phyloP scores from a whole-genome alignment of 148 eudicot genomes.

The Nyssa sinensis region DNA sequence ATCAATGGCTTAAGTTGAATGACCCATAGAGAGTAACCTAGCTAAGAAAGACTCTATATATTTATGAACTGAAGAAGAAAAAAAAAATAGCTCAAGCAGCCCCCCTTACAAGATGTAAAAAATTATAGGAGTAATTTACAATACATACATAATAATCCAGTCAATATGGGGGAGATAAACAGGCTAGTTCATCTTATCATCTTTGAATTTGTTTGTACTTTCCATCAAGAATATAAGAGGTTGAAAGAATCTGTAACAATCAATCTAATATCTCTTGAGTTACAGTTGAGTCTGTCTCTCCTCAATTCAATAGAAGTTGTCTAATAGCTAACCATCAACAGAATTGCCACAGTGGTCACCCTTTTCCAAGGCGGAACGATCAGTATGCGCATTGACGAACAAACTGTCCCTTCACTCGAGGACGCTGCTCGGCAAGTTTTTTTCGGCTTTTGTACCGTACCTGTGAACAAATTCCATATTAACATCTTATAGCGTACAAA shows the following conservation, averaged over 20 bases:
- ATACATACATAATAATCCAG: constrained; percentile 11
- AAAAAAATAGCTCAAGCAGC: background rate
- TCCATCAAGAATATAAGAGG: constrained; percentile 4
- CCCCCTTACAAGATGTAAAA: constrained; percentile 4
- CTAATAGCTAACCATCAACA: constrained; percentile 17
- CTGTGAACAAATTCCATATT: constrained; percentile 34
- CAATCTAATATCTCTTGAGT: too few species aligned
- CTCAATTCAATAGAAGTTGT: background rate
- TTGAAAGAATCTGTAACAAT: too few species aligned
- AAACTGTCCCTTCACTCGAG: constrained; percentile 96
- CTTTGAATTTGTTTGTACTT: constrained; percentile 5
- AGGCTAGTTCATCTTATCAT: constrained; percentile 7
- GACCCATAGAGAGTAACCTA: background rate
- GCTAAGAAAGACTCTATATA: too few species aligned
- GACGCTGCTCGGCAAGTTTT: constrained; percentile 92
- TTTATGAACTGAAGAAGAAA: background rate
- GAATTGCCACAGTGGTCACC: constrained; percentile 27
- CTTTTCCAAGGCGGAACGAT: constrained; percentile 38
- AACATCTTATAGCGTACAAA: too few species aligned
- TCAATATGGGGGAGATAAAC: background rate
- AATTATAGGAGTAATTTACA: constrained; percentile 12
- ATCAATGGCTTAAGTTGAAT: background rate
- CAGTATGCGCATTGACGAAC: constrained; percentile 72
- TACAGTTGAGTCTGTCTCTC: too few species aligned
- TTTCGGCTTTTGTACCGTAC: constrained; percentile 91